A percentile compares a stretch with the other conserved stretches of the same genome.
These are phyloP conservation scores for Penicillium canescens DNA, from an alignment of 495 filamentous ascomycete genomes.

Conservation along the genomic window DNA sequence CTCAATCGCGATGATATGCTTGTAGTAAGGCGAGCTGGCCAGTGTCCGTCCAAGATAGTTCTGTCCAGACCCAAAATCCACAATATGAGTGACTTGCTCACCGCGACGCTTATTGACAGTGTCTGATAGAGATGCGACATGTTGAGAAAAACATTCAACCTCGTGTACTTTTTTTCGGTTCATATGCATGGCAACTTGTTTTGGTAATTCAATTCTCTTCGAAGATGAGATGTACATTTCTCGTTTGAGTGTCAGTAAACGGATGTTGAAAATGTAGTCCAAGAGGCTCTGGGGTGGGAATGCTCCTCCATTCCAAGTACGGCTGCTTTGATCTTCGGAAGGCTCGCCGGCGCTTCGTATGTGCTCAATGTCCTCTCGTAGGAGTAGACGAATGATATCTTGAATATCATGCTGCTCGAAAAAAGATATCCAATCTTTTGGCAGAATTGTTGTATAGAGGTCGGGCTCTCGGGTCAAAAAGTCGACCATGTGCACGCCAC, in stretches of 20 bases:
- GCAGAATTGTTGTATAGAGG: conserved; percentile 73
- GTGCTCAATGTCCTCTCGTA: conserved; percentile 65
- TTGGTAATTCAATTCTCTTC: conserved; percentile 52
- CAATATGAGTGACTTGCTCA: conserved; percentile 73
- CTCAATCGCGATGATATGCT: conserved; percentile 87
- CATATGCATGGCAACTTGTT: conserved; percentile 84
- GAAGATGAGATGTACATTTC: conserved; percentile 43
- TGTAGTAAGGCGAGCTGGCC: conserved; percentile 80
- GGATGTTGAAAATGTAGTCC: conserved; percentile 74
- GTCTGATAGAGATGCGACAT: conserved; percentile 51
- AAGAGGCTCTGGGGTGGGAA: conserved; percentile 68
- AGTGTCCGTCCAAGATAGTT: conserved; percentile 91
- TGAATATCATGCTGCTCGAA: conserved; percentile 68
- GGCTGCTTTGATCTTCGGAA: conserved; percentile 2
- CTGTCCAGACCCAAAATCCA: conserved; percentile 95
- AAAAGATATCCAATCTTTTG: conserved; percentile 77
- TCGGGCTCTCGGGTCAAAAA: conserved; percentile 87
- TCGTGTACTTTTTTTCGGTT: conserved; percentile 95
- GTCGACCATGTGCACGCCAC: conserved; percentile 92
- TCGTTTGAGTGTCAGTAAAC: conserved; percentile 66
- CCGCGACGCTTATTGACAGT: conserved; percentile 55
- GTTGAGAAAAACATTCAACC: conserved; percentile 65
- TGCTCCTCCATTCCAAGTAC: conserved; percentile 49
- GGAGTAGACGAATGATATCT: conserved; percentile 73
- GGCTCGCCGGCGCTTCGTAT: conserved; percentile 12